phyloP scores from a whole-genome alignment of 1,139 yeast genomes.

The Geotrichum bryndzae region DNA sequence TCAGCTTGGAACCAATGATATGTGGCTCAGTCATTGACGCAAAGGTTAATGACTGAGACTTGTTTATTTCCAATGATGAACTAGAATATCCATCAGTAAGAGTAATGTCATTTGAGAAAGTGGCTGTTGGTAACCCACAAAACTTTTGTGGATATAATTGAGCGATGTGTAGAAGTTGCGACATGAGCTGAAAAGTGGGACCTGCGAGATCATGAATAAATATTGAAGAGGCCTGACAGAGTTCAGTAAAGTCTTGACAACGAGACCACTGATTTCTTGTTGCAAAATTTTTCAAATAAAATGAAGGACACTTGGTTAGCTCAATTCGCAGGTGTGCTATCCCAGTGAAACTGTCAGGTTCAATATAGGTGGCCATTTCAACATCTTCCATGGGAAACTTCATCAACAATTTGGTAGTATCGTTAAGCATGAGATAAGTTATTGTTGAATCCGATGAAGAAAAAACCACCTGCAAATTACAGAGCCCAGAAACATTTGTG shows the following conservation, averaged over 20 bases:
- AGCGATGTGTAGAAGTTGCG: constrained; percentile 22
- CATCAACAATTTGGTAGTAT: constrained; percentile 27
- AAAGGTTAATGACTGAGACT: neutral
- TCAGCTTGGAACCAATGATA: neutral
- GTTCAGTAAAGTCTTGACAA: constrained; percentile 32
- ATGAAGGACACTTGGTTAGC: constrained; percentile 24
- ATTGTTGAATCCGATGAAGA: constrained; percentile 24
- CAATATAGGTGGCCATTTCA: constrained; percentile 20
- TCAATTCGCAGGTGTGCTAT: constrained; percentile 25
- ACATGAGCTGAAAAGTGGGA: constrained; percentile 20
- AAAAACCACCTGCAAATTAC: constrained; percentile 27
- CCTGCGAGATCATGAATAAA: constrained; percentile 29
- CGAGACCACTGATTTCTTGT: constrained; percentile 24
- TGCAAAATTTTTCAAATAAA: constrained; percentile 23
- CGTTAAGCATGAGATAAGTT: constrained; percentile 28
- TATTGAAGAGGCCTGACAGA: constrained; percentile 26
- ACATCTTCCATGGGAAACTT: constrained; percentile 26
- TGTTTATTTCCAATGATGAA: neutral
- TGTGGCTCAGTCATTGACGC: neutral
- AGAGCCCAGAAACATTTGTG: constrained; percentile 17
- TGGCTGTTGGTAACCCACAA: neutral
- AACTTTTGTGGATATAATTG: constrained; percentile 23
- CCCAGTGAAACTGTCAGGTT: constrained; percentile 12
- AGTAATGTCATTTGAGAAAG: neutral
- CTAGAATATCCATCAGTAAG: neutral